phyloP scores from a whole-genome alignment of 2,329 filamentous ascomycete genomes.

The Diplodia corticola region DNA sequence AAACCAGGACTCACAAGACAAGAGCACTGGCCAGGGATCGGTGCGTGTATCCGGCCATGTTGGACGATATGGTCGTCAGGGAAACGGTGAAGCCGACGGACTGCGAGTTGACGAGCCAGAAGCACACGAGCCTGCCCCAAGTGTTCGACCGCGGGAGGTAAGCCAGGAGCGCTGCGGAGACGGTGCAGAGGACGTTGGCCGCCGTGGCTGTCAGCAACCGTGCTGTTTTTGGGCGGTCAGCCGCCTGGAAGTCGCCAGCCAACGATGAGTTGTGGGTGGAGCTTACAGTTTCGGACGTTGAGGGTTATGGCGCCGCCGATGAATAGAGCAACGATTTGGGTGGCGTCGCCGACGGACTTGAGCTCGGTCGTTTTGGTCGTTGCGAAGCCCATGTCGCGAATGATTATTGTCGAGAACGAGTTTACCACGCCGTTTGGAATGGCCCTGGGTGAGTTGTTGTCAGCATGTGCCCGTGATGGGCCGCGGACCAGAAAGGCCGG shows the following conservation, averaged over 20 bases:
- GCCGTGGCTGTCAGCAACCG: constrained; percentile 30
- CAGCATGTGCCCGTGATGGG: too few species aligned
- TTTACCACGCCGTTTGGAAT: constrained; percentile 40
- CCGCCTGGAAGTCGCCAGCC: neutral
- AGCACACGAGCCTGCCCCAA: constrained; percentile 39
- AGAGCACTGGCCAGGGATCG: constrained; percentile 38
- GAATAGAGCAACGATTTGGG: constrained; percentile 43
- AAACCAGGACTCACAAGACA: constrained; percentile 29
- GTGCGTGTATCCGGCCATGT: constrained; percentile 44
- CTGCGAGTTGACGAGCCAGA: constrained; percentile 44
- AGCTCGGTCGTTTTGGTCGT: constrained; percentile 39
- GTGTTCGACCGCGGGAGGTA: constrained; percentile 38
- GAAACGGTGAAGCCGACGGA: constrained; percentile 42
- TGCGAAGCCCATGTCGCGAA: constrained; percentile 38
- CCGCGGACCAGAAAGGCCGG: neutral
- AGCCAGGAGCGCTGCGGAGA: constrained; percentile 38
- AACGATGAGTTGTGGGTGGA: too few species aligned
- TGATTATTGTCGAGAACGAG: constrained; percentile 41
- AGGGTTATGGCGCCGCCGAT: constrained; percentile 39
- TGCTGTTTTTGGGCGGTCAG: neutral
- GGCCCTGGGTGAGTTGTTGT: constrained; percentile 24
- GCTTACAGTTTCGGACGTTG: constrained; percentile 35
- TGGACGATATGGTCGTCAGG: constrained; percentile 38
- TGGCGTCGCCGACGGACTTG: constrained; percentile 40
- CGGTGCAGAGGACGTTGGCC: constrained; percentile 40